Evolutionary conservation across 257 asterid genomes (phyloP), one percentile per base, ranked within the genome.

Genomic region (Petunia axillaris): DNA sequence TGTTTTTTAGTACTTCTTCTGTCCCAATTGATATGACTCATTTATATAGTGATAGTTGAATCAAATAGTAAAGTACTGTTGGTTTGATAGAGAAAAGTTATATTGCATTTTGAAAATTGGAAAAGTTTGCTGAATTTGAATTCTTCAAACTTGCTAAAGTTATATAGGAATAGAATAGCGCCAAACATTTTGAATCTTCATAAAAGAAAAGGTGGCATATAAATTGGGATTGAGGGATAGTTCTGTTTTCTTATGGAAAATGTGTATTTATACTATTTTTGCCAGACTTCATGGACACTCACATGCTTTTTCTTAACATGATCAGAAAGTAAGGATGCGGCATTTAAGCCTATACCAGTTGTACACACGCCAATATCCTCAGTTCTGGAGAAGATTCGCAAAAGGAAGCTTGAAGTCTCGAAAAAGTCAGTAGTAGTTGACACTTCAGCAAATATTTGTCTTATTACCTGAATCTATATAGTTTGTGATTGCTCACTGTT

Each of bases 361-460:
- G 93, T 90, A 83, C 92, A 87, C 58, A 95, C 89, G 80, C 97
- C 99, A 15, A 91, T 95, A 88, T 93, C 98, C 9, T 91, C 97
- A 8, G 85, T 95, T 62, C 81, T 95, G 60, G 97, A 93, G 87
- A 95, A 95, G 87, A 93, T 95, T 50, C 91, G 97, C 83, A 91
- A 92, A 87, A 90, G 99, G 75, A 95, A 95, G 90, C 92, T 94
- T 13, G 96, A 93, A 84, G 76, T 93, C 67, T 82, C 90, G 1
- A 91, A 84, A 83, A 93, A 85, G 99, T 90, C 79, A 44, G 91
- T 86, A 67, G 58, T n/a, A 8, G 39, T 41, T 50, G 44, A n/a
- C 41, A 52, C 48, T 59, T 55, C 38, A 76, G 66, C 60, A 36
- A 74, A 36, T 39, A 6, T 64, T 52, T 65, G 59, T 78, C 81